Conservation (phyloP, 441 rosid genomes). For the Euphorbia schlechtendalii region DNA sequence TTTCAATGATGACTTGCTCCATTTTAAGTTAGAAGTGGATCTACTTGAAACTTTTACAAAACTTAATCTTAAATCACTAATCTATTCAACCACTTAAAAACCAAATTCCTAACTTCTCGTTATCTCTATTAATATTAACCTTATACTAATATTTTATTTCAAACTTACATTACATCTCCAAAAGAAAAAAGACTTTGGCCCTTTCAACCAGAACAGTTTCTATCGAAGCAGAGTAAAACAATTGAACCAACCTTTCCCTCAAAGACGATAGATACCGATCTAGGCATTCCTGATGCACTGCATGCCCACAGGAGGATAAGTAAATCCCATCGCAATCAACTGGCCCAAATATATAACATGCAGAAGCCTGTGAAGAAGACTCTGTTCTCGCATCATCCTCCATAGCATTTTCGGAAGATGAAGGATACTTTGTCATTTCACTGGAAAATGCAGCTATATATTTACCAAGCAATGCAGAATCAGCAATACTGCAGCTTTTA, state of each 20-base stretch:
- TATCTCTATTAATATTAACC: neutral
- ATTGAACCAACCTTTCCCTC: constrained; percentile 67
- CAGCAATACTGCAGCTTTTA: constrained; percentile 30
- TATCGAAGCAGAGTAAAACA: neutral
- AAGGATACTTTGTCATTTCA: constrained; percentile 35
- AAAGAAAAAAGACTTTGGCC: neutral
- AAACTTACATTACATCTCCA: neutral
- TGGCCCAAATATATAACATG: constrained; percentile 69
- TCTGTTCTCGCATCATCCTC: constrained; percentile 25
- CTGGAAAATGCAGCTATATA: constrained; percentile 44
- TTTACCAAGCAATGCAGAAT: constrained; percentile 44
- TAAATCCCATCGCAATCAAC: constrained; percentile 80
- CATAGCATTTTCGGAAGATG: constrained; percentile 37
- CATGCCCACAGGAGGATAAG: constrained; percentile 96
- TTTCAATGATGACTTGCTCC: neutral
- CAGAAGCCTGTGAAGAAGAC: constrained; percentile 27
- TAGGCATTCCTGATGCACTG: constrained; percentile 91
- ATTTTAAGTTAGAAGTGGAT: neutral
- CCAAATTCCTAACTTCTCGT: neutral
- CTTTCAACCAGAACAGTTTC: neutral
- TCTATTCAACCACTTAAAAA: neutral
- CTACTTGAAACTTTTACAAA: neutral
- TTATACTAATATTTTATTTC: neutral
- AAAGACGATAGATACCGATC: constrained; percentile 78
- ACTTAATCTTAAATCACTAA: neutral